Evolutionary conservation across 2,329 filamentous ascomycete species (phyloP).

Genomic region (Anisogramma anomala): DNA sequence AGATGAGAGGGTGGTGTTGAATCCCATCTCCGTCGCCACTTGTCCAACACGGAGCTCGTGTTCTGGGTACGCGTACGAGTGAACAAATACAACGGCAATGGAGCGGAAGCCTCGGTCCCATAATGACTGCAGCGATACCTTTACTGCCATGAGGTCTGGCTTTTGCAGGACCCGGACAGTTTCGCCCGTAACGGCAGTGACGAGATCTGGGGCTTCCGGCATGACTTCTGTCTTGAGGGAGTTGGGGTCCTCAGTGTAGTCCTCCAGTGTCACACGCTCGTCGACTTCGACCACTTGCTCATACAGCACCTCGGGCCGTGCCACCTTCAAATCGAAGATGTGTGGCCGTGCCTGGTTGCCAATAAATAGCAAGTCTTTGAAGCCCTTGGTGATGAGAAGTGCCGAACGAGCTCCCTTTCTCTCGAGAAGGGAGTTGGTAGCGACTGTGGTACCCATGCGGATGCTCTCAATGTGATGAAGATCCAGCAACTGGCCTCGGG

Average conservation of each 20-base stretch:
- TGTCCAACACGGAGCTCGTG: slow-evolving; percentile 33
- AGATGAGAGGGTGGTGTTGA: slow-evolving; percentile 27
- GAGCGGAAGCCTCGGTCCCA: slow-evolving; percentile 31
- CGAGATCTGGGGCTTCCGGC: not conserved
- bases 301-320: slow-evolving; percentile 12
- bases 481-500: slow-evolving; percentile 5
- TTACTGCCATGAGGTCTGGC: slow-evolving; percentile 3
- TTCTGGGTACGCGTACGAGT: slow-evolving; percentile 59
- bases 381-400: slow-evolving; percentile 17
- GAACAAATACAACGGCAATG: slow-evolving; percentile 54
- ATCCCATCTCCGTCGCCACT: slow-evolving; percentile 30
- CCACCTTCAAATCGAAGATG: slow-evolving; percentile 20
- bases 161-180: slow-evolving; percentile 8
- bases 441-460: slow-evolving; percentile 13
- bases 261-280: slow-evolving; percentile 14
- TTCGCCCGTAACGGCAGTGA: slow-evolving; percentile 9
- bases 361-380: slow-evolving; percentile 21
- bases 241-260: slow-evolving; percentile 11
- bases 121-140: slow-evolving; percentile 1
- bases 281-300: slow-evolving; percentile 14
- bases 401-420: slow-evolving; percentile 13
- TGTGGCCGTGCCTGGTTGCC: slow-evolving; percentile 23
- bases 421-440: slow-evolving; percentile 13
- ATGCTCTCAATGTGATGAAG: slow-evolving; percentile 8
- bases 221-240: not conserved